Percentiles rank a stretch among this genome's conserved stretches.
Conservation (phyloP, 371 early-diverging fungal genomes). For the Rhizomucor pusillus region DNA sequence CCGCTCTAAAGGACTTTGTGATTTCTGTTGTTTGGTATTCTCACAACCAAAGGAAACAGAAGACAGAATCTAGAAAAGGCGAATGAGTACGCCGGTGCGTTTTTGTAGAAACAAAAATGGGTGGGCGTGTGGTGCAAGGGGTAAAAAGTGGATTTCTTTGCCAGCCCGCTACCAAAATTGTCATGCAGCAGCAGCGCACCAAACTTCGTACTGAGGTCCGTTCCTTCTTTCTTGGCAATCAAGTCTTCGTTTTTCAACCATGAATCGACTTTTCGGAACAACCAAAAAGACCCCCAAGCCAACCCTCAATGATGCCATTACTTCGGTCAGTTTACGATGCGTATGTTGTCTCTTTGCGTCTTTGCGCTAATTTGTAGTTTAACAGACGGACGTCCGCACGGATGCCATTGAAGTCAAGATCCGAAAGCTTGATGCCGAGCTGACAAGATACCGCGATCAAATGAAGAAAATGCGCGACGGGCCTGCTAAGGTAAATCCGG, state of each 20-base stretch:
- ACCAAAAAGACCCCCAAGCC: slow-evolving; percentile 38
- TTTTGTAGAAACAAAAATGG: too few species aligned
- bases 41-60: too few species aligned
- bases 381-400: slow-evolving; percentile 81
- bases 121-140: too few species aligned
- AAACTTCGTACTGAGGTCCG: too few species aligned
- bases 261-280: slow-evolving; percentile 42
- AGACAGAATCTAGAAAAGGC: too few species aligned
- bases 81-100: too few species aligned
- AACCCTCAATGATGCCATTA: slow-evolving; percentile 40
- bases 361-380: not conserved
- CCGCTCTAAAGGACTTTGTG: too few species aligned
- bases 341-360: not conserved
- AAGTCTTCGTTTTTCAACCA: slow-evolving; percentile 1
- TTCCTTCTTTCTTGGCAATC: not conserved
- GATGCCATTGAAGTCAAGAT: slow-evolving; percentile 92
- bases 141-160: too few species aligned
- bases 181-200: too few species aligned
- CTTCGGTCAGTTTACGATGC: slow-evolving; percentile 21
- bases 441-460: slow-evolving; percentile 87
- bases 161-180: too few species aligned
- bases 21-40: too few species aligned
- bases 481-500: slow-evolving; percentile 72
- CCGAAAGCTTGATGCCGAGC: slow-evolving; percentile 88
- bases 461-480: slow-evolving; percentile 93